These are phyloP conservation scores for Prunus fruticosa DNA, from an alignment of 306 rosid species.

Conservation along the genomic window DNA sequence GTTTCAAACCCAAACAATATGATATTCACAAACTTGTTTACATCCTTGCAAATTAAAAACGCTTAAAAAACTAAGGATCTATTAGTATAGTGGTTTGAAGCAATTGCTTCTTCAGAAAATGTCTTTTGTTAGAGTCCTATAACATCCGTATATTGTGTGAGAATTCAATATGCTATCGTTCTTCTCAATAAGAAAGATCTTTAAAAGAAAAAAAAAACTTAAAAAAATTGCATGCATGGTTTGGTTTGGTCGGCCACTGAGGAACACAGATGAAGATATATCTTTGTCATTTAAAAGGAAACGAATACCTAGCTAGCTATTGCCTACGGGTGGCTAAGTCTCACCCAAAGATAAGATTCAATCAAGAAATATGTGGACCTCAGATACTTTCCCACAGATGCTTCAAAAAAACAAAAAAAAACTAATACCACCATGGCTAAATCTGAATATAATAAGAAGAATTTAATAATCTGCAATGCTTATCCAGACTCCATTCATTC, in stretches of 20 bases:
- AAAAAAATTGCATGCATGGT: background rate
- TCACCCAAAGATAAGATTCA: background rate
- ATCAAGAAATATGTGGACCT: background rate
- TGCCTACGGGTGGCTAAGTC: background rate
- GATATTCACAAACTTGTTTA: no score
- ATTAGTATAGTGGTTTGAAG: no score
- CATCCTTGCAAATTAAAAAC: no score
- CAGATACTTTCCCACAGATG: background rate
- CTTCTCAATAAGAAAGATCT: no score
- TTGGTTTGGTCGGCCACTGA: constrained; percentile 7
- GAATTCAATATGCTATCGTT: no score
- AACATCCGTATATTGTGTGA: no score
- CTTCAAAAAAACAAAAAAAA: background rate
- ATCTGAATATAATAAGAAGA: background rate
- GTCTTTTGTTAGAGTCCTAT: no score
- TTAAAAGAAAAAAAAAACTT: background rate
- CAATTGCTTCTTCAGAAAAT: no score
- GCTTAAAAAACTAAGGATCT: no score
- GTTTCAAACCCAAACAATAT: no score
- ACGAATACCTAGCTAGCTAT: background rate
- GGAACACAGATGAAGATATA: constrained; percentile 2
- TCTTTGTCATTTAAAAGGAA: constrained; percentile 1
- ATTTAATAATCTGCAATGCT: background rate
- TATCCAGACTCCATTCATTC: background rate
- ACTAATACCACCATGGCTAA: background rate